Evolutionary conservation across 371 early-diverging fungal species (phyloP).

Genomic region (Mortierella sp.): DNA sequence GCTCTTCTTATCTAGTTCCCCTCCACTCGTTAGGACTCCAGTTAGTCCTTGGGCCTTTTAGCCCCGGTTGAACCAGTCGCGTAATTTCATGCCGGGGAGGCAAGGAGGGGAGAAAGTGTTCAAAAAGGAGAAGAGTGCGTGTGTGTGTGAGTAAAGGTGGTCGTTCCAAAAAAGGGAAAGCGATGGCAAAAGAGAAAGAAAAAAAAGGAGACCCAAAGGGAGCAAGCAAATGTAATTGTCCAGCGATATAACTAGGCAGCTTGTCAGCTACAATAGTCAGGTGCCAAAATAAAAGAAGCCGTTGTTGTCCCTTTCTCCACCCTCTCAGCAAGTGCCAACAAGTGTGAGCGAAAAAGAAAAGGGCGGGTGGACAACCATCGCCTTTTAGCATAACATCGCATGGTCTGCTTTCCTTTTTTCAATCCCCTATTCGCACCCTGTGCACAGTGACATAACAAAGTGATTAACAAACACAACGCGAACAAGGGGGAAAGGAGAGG

Average conservation of each 20-base stretch:
- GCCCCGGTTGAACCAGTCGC: background rate
- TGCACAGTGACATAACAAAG: background rate
- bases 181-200: background rate
- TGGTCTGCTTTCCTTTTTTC: background rate
- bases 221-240: too few relatives aligned
- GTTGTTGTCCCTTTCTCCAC: background rate
- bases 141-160: background rate
- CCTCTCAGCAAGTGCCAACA: background rate
- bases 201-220: background rate
- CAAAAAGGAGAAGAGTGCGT: background rate
- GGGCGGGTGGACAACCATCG: background rate
- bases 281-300: background rate
- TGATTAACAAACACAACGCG: background rate
- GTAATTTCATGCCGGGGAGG: background rate
- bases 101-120: background rate
- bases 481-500: background rate
- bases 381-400: background rate
- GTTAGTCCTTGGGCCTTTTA: background rate
- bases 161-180: background rate
- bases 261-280: too few relatives aligned
- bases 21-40: background rate
- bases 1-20: background rate
- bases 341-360: background rate
- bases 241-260: too few relatives aligned
- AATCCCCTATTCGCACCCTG: background rate